Conservation (phyloP, 345 rosid species). For the Camelina laxa region DNA sequence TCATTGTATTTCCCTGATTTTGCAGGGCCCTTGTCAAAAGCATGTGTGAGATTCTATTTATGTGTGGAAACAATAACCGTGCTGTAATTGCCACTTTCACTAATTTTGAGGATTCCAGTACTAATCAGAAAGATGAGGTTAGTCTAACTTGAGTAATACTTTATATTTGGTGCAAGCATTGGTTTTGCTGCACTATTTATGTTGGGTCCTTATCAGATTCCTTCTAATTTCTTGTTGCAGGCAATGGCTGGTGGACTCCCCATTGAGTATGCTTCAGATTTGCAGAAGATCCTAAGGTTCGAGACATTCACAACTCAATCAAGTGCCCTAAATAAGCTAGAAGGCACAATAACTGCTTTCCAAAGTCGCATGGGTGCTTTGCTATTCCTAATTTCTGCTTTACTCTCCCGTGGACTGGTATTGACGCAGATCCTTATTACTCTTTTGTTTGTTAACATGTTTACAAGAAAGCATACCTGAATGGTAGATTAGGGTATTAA, state of each 20-base stretch:
- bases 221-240: constrained; percentile 44
- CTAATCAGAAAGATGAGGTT: constrained; percentile 60
- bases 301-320: constrained; percentile 58
- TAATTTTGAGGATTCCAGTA: constrained; percentile 46
- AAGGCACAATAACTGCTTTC: constrained; percentile 68
- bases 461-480: neutral
- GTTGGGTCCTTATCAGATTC: neutral
- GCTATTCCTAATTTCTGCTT: constrained; percentile 91
- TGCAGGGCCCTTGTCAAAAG: constrained; percentile 85
- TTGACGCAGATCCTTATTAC: constrained; percentile 10
- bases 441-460: constrained; percentile 1
- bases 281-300: constrained; percentile 73
- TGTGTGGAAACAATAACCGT: constrained; percentile 76
- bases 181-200: constrained; percentile 3
- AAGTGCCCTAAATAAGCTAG: constrained; percentile 61
- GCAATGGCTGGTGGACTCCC: constrained; percentile 60
- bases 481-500: constrained; percentile 18
- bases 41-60: constrained; percentile 91
- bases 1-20: constrained; percentile 20
- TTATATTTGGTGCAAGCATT: constrained; percentile 21
- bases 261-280: constrained; percentile 81
- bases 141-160: constrained; percentile 36
- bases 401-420: constrained; percentile 98
- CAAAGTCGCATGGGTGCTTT: constrained; percentile 95
- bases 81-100: constrained; percentile 68